Evolutionary conservation across 2,329 filamentous ascomycete genomes (phyloP).

Genomic region (Trichoderma semiorbis): DNA sequence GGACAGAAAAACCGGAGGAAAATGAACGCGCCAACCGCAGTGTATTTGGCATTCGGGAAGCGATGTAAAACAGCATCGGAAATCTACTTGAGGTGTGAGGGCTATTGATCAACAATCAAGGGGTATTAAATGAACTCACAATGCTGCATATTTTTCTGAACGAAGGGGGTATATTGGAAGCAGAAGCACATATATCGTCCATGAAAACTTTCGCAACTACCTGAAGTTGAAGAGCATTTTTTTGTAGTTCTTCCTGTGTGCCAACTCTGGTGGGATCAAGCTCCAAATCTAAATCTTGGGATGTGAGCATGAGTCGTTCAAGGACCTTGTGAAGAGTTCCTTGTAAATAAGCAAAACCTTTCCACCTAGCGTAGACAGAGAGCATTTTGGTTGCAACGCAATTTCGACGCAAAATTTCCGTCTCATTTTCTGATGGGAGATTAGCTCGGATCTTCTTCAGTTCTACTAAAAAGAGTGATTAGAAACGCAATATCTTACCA

Average conservation of each 20-base stretch:
- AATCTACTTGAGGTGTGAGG: slow-evolving; percentile 41
- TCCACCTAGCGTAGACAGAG: slow-evolving; percentile 69
- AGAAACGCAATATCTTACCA: slow-evolving; percentile 35
- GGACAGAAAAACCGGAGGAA: slow-evolving; percentile 71
- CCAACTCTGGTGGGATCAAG: slow-evolving; percentile 61
- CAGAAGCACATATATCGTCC: slow-evolving; percentile 64
- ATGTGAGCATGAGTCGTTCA: slow-evolving; percentile 62
- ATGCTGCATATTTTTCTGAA: slow-evolving; percentile 67
- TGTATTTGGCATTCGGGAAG: slow-evolving; percentile 69
- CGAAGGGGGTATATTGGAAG: slow-evolving; percentile 56
- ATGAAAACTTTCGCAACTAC: slow-evolving; percentile 70
- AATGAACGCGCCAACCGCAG: slow-evolving; percentile 67
- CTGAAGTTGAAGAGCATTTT: slow-evolving; percentile 62
- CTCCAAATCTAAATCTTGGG: slow-evolving; percentile 65
- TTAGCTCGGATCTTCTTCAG: slow-evolving; percentile 15
- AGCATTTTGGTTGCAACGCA: slow-evolving; percentile 72
- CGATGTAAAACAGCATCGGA: slow-evolving; percentile 59
- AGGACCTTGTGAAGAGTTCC: slow-evolving; percentile 64
- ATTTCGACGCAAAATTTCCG: slow-evolving; percentile 63
- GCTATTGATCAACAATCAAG: neutral
- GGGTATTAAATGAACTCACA: slow-evolving; percentile 37
- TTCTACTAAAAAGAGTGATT: neutral
- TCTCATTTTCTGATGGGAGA: slow-evolving; percentile 54
- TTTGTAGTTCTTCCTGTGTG: slow-evolving; percentile 60
- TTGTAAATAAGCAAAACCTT: slow-evolving; percentile 60